Conservation (phyloP, 2,329 filamentous ascomycete species). For the Zarea fungicola region DNA sequence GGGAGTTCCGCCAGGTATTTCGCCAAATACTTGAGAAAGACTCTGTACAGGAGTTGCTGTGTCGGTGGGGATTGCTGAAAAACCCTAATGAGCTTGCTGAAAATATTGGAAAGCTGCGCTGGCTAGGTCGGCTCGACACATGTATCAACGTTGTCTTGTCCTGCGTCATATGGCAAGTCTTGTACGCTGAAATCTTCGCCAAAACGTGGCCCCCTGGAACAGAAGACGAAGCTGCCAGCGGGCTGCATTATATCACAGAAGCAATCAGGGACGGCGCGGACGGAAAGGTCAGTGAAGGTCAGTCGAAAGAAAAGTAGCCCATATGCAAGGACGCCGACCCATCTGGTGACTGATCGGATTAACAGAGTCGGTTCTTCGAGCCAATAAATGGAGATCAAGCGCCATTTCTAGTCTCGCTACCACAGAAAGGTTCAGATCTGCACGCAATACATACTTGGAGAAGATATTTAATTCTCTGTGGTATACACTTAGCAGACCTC, state of each 20-base stretch:
- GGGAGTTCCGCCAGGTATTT: not conserved
- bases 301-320: not conserved
- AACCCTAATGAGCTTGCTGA: not conserved
- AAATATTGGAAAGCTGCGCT: not conserved
- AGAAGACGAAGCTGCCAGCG: not conserved
- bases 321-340: not conserved
- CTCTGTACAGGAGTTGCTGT: not conserved
- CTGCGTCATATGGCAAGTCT: slow-evolving; percentile 1
- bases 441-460: not conserved
- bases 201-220: not conserved
- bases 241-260: not conserved
- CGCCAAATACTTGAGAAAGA: not conserved
- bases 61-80: slow-evolving; percentile 2
- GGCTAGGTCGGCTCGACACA: slow-evolving; percentile 2
- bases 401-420: not conserved
- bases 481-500: not conserved
- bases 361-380: not conserved
- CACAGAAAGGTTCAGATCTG: not conserved
- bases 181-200: not conserved
- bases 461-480: not conserved
- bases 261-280: slow-evolving; percentile 1
- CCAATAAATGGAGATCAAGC: slow-evolving; percentile 3
- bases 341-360: not conserved
- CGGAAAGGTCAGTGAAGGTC: not conserved
- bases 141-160: slow-evolving; percentile 5